A percentile compares a stretch with the other conserved stretches of the same genome.
These are phyloP conservation scores for Leptodermis oblonga DNA, from an alignment of 257 asterid genomes.

Conservation along the genomic window DNA sequence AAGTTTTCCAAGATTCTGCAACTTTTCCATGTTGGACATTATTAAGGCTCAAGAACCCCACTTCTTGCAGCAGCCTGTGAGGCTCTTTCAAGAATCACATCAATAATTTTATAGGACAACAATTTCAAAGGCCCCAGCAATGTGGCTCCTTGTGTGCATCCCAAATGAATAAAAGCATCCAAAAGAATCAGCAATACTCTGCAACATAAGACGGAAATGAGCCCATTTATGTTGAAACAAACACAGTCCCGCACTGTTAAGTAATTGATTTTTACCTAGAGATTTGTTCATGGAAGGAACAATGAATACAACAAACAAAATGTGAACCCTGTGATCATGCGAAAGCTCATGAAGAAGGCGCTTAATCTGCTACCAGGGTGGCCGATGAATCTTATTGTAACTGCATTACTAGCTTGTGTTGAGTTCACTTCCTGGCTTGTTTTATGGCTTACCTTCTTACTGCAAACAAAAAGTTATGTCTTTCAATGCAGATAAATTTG, in stretches of 20 bases:
- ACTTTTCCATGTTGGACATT: constrained; percentile 8
- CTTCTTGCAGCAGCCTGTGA: not conserved
- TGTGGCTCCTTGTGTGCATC: constrained; percentile 22
- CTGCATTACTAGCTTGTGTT: constrained; percentile 56
- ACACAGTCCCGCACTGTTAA: not conserved
- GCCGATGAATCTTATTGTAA: constrained; percentile 31
- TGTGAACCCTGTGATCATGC: constrained; percentile 24
- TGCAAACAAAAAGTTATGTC: constrained; percentile 37
- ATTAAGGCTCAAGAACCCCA: constrained; percentile 16
- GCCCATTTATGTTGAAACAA: not conserved
- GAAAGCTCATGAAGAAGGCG: constrained; percentile 20
- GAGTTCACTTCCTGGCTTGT: constrained; percentile 69
- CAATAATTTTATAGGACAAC: not conserved
- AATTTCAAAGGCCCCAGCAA: constrained; percentile 31
- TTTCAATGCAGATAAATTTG: not conserved
- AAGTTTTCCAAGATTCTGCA: not conserved
- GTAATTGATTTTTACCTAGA: constrained; percentile 24
- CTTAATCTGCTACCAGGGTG: constrained; percentile 26
- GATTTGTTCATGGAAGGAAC: constrained; percentile 38
- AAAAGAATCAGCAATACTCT: constrained; percentile 19
- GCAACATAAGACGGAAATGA: constrained; percentile 4
- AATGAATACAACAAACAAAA: constrained; percentile 45
- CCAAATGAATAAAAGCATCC: constrained; percentile 20
- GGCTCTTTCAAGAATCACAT: constrained; percentile 16
- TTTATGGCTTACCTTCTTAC: constrained; percentile 52